Percentiles rank a stretch among this genome's conserved stretches.
Evolutionary conservation across 805 yeast species (phyloP).

Genomic region (Pichia manshurica): DNA sequence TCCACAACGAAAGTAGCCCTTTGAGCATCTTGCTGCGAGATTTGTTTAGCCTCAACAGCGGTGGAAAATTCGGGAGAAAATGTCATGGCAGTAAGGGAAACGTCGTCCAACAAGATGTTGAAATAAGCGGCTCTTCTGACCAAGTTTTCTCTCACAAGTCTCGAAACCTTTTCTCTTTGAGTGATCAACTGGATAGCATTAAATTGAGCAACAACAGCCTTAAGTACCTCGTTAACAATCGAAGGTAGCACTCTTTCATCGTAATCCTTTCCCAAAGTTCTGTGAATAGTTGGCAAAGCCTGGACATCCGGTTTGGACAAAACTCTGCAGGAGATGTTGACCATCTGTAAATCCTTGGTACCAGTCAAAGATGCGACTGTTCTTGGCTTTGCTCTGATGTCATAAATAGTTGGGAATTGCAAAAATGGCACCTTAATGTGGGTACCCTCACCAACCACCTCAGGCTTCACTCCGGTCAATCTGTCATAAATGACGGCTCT

Average conservation of each 20-base stretch:
- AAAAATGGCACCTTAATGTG: constrained; percentile 93
- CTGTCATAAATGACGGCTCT: constrained; percentile 93
- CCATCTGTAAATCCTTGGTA: constrained; percentile 98
- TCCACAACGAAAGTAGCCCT: constrained; percentile 97
- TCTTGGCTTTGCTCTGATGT: constrained; percentile 95
- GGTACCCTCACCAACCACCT: constrained; percentile 88
- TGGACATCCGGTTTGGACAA: constrained; percentile 79
- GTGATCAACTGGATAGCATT: constrained; percentile 97
- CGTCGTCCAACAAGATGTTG: constrained; percentile 87
- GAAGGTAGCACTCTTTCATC: constrained; percentile 97
- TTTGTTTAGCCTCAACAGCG: constrained; percentile 98
- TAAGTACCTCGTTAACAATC: constrained; percentile 93
- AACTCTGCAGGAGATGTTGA: constrained; percentile 97
- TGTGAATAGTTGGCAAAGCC: constrained; percentile 76
- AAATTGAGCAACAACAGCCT: constrained; percentile 96
- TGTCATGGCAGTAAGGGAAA: constrained; percentile 93
- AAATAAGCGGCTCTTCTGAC: constrained; percentile 88
- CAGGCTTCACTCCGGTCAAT: constrained; percentile 74
- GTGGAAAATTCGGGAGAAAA: constrained; percentile 96
- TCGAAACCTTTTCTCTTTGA: constrained; percentile 95
- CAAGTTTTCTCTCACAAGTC: constrained; percentile 84
- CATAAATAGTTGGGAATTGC: constrained; percentile 87
- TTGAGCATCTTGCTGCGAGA: constrained; percentile 99
- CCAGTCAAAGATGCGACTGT: constrained; percentile 95
- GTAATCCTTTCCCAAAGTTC: constrained; percentile 91